Conservation (phyloP, 164 flowering plant genomes). For the Chloranthus sessilifolius region DNA sequence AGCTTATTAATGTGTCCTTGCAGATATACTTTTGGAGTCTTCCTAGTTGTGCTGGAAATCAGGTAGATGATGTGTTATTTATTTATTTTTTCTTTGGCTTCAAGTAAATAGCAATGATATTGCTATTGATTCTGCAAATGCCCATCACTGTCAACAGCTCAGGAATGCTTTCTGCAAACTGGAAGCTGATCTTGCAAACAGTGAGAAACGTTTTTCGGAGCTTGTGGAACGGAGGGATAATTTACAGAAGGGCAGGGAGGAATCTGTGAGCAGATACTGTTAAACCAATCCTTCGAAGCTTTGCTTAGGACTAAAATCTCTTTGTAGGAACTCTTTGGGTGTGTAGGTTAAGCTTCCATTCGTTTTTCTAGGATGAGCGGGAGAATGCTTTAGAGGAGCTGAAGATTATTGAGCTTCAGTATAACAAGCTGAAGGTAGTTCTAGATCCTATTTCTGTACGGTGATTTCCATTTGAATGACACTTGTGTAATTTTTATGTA, state of each 20-base stretch:
- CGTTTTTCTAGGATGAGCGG: constrained; percentile 65
- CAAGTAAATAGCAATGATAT: no score
- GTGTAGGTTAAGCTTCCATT: constrained; percentile 6
- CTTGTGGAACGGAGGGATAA: constrained; percentile 50
- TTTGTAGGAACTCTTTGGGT: not conserved
- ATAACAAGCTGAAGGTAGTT: constrained; percentile 68
- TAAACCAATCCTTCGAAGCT: not conserved
- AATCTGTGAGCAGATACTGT: constrained; percentile 52
- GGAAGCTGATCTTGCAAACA: constrained; percentile 66
- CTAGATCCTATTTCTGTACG: not conserved
- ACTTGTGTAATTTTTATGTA: not conserved
- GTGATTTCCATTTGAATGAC: not conserved
- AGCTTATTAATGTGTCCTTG: constrained; percentile 12
- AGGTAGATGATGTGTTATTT: no score
- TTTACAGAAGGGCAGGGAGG: constrained; percentile 84
- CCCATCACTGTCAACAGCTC: constrained; percentile 37
- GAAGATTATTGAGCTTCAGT: constrained; percentile 54
- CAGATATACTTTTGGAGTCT: constrained; percentile 99
- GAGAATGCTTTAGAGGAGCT: constrained; percentile 66
- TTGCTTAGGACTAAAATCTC: not conserved
- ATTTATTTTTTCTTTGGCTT: no score
- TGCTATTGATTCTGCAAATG: no score
- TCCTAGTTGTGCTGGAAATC: constrained; percentile 99
- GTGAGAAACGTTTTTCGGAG: constrained; percentile 53
- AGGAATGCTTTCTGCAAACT: constrained; percentile 64